These are phyloP conservation scores for Trichocladium uniseriatum DNA, from an alignment of 495 filamentous ascomycete species.

Conservation along the genomic window DNA sequence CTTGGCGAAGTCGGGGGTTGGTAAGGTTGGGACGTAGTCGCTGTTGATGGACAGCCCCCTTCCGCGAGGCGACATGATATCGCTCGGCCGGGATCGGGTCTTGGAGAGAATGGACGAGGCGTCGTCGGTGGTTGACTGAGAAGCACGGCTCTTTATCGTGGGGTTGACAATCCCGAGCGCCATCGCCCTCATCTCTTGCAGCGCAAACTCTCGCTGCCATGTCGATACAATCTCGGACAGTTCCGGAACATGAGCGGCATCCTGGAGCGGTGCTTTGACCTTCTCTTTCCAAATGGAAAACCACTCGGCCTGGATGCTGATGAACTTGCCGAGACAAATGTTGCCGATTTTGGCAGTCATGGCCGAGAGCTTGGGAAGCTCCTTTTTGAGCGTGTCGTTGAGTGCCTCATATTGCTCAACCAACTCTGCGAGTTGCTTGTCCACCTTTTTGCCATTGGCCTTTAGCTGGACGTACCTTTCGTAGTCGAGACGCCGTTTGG, in stretches of 20 bases:
- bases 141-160: conserved; percentile 31
- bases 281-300: conserved; percentile 70
- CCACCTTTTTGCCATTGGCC: conserved; percentile 63
- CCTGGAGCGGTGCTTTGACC: conserved; percentile 62
- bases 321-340: conserved; percentile 68
- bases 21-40: conserved; percentile 54
- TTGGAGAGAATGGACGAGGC: conserved; percentile 29
- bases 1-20: conserved; percentile 47
- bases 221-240: conserved; percentile 56
- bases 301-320: conserved; percentile 74
- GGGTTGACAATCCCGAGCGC: conserved; percentile 43
- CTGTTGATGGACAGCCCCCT: conserved; percentile 53
- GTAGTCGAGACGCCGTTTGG: conserved; percentile 82
- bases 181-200: conserved; percentile 44
- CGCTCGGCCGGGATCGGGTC: conserved; percentile 31
- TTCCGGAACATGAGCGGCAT: conserved; percentile 50
- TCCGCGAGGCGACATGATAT: conserved; percentile 30
- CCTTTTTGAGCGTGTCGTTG: conserved; percentile 85
- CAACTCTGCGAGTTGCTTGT: conserved; percentile 70
- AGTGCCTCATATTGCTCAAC: conserved; percentile 81
- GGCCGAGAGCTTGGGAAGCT: conserved; percentile 75
- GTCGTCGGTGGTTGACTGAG: conserved; percentile 41
- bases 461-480: conserved; percentile 53
- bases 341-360: conserved; percentile 72
- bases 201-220: conserved; percentile 64